These are phyloP conservation scores for Cystofilobasidium macerans DNA, from an alignment of 768 basidiomycete genomes.

Conservation along the genomic window DNA sequence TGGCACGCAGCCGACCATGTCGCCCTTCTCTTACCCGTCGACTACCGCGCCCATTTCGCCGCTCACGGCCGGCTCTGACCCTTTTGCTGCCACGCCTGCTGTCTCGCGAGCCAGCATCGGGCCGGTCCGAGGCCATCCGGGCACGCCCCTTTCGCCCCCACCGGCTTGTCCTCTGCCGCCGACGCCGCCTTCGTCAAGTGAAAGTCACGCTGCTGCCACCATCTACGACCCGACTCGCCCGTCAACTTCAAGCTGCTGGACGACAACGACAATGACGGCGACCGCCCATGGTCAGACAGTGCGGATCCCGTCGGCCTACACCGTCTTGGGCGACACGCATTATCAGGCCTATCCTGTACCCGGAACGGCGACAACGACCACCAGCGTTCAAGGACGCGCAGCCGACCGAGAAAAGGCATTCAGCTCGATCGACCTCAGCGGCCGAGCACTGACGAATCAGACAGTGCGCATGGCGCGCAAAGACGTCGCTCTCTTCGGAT, in stretches of 20 bases:
- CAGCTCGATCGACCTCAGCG: not conserved
- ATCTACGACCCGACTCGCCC: not conserved
- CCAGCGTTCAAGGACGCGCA: not conserved
- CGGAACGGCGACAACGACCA: not conserved
- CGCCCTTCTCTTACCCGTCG: not conserved
- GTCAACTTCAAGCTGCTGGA: not conserved
- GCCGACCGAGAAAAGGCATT: not conserved
- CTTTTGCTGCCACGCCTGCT: not conserved
- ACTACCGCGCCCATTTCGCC: not conserved
- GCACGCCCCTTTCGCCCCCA: conserved; percentile 5
- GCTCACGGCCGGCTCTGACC: not conserved
- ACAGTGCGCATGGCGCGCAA: not conserved
- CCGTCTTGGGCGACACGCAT: not conserved
- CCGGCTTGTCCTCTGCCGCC: conserved; percentile 5
- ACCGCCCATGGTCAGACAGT: not conserved
- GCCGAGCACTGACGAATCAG: not conserved
- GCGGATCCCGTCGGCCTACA: not conserved
- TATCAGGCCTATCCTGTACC: not conserved
- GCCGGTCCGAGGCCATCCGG: not conserved
- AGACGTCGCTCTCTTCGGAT: not conserved
- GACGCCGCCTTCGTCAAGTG: not conserved
- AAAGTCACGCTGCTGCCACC: not conserved
- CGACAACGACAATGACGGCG: not conserved
- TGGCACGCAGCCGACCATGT: not conserved
- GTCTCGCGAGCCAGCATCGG: not conserved